Percentiles rank a stretch among this genome's conserved stretches.
phyloP scores from a whole-genome alignment of 176 grass and related monocot genomes.

The Phyllostachys edulis region DNA sequence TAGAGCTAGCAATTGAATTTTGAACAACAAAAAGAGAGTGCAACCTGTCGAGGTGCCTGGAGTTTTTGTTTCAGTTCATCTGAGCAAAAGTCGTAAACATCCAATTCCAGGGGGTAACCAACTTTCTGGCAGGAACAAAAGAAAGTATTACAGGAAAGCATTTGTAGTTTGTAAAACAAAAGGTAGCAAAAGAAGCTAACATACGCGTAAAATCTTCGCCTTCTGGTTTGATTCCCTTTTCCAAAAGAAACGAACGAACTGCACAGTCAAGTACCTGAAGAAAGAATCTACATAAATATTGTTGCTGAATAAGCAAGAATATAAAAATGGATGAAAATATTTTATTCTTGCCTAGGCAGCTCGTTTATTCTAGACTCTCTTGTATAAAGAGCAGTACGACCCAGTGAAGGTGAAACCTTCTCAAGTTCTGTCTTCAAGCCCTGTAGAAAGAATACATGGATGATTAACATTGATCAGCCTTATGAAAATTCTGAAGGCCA shows the following conservation, averaged over 20 bases:
- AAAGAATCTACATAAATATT: conserved; percentile 12
- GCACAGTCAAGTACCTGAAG: conserved; percentile 83
- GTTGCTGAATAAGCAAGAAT: not conserved
- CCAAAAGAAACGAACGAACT: conserved; percentile 99
- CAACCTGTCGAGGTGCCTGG: conserved; percentile 88
- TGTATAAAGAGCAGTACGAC: conserved; percentile 63
- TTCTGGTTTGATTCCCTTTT: conserved; percentile 99
- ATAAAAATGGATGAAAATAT: not conserved
- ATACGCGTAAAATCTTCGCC: conserved; percentile 97
- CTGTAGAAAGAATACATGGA: conserved; percentile 45
- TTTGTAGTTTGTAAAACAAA: not conserved
- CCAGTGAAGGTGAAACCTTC: conserved; percentile 72
- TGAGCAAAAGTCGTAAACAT: conserved; percentile 99
- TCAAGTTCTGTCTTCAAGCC: conserved; percentile 84
- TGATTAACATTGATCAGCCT: not conserved
- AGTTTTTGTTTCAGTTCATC: conserved; percentile 94
- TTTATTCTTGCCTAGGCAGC: conserved; percentile 59
- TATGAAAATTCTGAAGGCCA: conserved; percentile 8
- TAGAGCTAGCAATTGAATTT: conserved; percentile 5
- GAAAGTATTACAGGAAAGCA: conserved; percentile 18
- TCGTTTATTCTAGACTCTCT: conserved; percentile 73
- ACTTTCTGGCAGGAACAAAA: conserved; percentile 74
- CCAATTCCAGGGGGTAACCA: conserved; percentile 91
- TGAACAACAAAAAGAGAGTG: conserved; percentile 4
- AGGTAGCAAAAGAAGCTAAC: conserved; percentile 20